A percentile compares a stretch with the other conserved stretches of the same genome.
phyloP scores from a whole-genome alignment of 2,329 filamentous ascomycete species.

The Phaeosphaeria sp. region DNA sequence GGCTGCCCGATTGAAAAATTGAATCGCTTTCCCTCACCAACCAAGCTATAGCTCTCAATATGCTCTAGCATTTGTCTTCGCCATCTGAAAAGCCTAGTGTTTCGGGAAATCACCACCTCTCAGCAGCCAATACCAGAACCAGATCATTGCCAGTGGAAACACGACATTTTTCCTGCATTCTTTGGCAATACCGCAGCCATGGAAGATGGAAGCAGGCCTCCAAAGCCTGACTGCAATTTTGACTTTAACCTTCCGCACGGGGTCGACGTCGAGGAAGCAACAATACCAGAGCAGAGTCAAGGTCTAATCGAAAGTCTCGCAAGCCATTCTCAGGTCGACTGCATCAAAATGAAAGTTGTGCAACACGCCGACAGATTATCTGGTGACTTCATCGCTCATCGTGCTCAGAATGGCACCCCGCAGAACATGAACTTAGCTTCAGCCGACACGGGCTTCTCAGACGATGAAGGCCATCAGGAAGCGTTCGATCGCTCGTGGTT shows the following conservation, averaged over 20 bases:
- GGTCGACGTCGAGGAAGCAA: constrained; percentile 1
- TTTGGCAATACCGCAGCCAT: neutral
- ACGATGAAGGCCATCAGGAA: constrained; percentile 18
- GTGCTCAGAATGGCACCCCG: neutral
- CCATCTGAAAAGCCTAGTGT: neutral
- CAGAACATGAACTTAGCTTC: constrained; percentile 2
- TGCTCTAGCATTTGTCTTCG: neutral
- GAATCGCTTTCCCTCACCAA: neutral
- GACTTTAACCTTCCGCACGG: constrained; percentile 20
- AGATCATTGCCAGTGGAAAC: neutral
- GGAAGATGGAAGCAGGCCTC: neutral
- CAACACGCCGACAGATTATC: neutral
- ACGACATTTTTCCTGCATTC: neutral
- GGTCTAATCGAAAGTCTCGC: neutral
- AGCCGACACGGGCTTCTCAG: constrained; percentile 16
- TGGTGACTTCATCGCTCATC: neutral
- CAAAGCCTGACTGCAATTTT: constrained; percentile 5
- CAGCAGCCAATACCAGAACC: neutral
- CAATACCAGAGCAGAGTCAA: neutral
- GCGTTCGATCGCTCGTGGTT: constrained; percentile 15
- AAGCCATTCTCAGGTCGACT: neutral
- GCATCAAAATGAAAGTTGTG: neutral
- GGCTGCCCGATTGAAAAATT: neutral
- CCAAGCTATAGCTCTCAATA: neutral
- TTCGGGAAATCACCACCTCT: neutral